Conservation (phyloP, 1,139 yeast species). For the Yamadazyma trypodendri region DNA sequence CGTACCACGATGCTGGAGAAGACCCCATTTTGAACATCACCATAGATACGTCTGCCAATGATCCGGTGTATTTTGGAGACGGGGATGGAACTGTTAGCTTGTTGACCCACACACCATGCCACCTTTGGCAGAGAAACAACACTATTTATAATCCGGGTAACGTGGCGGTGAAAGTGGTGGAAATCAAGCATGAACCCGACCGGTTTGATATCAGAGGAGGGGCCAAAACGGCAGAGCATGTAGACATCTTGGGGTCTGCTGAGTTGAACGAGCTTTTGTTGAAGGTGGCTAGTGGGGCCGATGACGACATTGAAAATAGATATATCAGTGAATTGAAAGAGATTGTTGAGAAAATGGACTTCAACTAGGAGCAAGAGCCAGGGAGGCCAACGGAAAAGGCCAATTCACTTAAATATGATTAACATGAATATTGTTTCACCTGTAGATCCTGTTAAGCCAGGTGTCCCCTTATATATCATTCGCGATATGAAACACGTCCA, state of each 20-base stretch:
- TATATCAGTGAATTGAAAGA: slow-evolving; percentile 59
- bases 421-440: background rate
- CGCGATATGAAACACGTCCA: no score
- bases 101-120: slow-evolving; percentile 74
- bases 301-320: slow-evolving; percentile 61
- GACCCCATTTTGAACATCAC: slow-evolving; percentile 59
- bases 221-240: slow-evolving; percentile 96
- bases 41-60: slow-evolving; percentile 55
- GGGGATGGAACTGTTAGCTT: slow-evolving; percentile 96
- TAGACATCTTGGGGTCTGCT: slow-evolving; percentile 91
- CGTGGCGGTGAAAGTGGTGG: slow-evolving; percentile 73
- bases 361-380: slow-evolving; percentile 1
- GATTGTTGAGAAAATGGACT: slow-evolving; percentile 46
- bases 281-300: slow-evolving; percentile 79
- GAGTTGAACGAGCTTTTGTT: slow-evolving; percentile 84
- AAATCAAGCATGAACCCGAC: slow-evolving; percentile 91
- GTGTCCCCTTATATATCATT: background rate
- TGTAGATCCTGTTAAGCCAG: background rate
- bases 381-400: background rate
- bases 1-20: slow-evolving; percentile 56
- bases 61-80: slow-evolving; percentile 77
- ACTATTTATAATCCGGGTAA: slow-evolving; percentile 83
- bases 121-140: slow-evolving; percentile 76
- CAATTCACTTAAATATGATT: background rate
- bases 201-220: slow-evolving; percentile 95